These are phyloP conservation scores for Trichoderma reesei DNA, from an alignment of 495 filamentous ascomycete species.

Conservation along the genomic window DNA sequence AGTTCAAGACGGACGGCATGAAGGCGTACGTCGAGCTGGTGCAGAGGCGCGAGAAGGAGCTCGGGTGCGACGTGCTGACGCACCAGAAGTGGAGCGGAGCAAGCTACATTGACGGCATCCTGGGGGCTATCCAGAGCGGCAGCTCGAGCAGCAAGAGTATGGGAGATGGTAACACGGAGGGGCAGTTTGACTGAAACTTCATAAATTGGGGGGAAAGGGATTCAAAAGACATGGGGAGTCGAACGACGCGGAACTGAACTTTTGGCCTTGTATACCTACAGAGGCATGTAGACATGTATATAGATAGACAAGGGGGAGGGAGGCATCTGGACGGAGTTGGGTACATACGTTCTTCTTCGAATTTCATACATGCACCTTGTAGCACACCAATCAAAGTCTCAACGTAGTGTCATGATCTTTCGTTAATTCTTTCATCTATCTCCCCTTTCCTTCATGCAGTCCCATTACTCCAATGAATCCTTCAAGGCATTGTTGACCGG, in stretches of 20 bases:
- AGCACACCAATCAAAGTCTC: too few relatives aligned
- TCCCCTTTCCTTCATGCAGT: not conserved
- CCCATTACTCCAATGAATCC: constrained; percentile 18
- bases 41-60: constrained; percentile 80
- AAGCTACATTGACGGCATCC: constrained; percentile 81
- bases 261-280: not conserved
- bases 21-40: constrained; percentile 87
- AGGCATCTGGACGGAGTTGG: constrained; percentile 7
- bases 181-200: constrained; percentile 30
- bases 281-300: not conserved
- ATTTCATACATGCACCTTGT: not conserved
- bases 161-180: constrained; percentile 74
- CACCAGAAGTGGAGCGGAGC: constrained; percentile 99
- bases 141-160: constrained; percentile 74
- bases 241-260: too few relatives aligned
- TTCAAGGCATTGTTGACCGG: constrained; percentile 59
- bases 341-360: not conserved
- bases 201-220: too few relatives aligned
- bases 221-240: too few relatives aligned
- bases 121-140: constrained; percentile 86
- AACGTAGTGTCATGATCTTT: not conserved
- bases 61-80: constrained; percentile 88
- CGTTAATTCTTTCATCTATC: not conserved
- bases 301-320: not conserved
- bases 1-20: constrained; percentile 89